Evolutionary conservation across 305 asterid species (phyloP).

Genomic region (Solanum aculeatissimum): DNA sequence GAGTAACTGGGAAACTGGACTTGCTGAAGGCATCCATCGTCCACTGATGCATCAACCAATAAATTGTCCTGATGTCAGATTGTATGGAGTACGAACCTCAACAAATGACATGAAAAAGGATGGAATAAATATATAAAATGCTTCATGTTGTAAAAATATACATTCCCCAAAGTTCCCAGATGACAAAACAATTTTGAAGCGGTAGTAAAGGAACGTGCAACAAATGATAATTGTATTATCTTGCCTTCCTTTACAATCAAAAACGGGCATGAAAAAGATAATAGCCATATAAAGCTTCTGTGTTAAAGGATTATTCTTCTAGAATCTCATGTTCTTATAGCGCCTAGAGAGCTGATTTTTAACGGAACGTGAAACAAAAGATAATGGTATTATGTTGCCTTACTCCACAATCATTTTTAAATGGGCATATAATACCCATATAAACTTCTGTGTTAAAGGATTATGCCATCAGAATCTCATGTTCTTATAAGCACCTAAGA

Average conservation of each 20-base stretch:
- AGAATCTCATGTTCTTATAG: background rate
- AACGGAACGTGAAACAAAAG: background rate
- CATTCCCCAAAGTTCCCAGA: background rate
- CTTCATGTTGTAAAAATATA: background rate
- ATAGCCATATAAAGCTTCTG: background rate
- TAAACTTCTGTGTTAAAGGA: background rate
- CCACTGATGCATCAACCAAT: conserved; percentile 98
- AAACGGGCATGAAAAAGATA: background rate
- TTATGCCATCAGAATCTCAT: background rate
- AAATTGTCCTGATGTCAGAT: conserved; percentile 91
- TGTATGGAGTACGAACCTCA: conserved; percentile 44
- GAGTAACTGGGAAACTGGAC: conserved; percentile 45
- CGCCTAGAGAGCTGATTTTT: background rate
- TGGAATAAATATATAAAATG: background rate
- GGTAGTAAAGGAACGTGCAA: background rate
- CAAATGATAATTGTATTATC: background rate
- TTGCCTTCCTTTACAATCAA: background rate
- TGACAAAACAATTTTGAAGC: background rate
- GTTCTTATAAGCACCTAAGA: background rate
- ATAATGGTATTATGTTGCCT: background rate
- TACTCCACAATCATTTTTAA: background rate
- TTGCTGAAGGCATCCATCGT: conserved; percentile 67
- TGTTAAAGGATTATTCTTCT: background rate
- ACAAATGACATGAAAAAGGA: conserved; percentile 20
- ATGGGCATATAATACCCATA: background rate